A percentile compares a stretch with the other conserved stretches of the same genome.
Conservation (phyloP, 176 grass and related monocot species). For the Aegilops tauschii region DNA sequence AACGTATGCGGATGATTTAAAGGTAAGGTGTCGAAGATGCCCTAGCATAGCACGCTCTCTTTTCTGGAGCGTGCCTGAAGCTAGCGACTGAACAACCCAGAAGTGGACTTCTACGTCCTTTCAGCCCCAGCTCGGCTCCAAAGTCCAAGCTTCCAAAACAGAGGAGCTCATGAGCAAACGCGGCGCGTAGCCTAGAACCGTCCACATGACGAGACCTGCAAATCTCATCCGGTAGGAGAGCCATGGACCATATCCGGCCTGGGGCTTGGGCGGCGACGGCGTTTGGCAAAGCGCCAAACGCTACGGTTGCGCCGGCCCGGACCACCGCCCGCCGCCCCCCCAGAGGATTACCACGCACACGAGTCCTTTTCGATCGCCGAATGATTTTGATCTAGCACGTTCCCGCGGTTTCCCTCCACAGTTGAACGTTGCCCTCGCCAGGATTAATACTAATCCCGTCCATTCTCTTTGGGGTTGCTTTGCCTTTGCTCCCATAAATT, state of each 20-base stretch:
- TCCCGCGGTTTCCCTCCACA: conserved; percentile 38
- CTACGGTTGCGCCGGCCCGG: background rate
- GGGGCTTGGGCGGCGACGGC: background rate
- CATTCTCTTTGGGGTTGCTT: conserved; percentile 10
- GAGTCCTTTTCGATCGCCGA: background rate
- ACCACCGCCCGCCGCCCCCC: background rate
- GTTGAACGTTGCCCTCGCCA: background rate
- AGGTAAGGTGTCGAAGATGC: too few species aligned
- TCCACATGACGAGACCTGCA: conserved; percentile 5
- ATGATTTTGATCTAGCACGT: conserved; percentile 13
- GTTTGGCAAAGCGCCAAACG: background rate
- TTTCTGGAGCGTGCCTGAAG: background rate
- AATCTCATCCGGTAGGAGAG: background rate
- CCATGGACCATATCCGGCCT: conserved; percentile 11
- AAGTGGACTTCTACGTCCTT: background rate
- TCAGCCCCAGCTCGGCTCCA: background rate
- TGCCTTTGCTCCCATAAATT: conserved; percentile 36
- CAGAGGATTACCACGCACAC: background rate
- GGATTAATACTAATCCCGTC: background rate
- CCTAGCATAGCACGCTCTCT: too few species aligned
- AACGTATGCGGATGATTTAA: too few species aligned
- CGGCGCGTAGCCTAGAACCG: background rate
- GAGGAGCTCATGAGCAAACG: background rate
- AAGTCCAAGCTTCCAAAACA: background rate
- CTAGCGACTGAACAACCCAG: background rate